Evolutionary conservation across 140 eudicot species (phyloP).

Genomic region (Anethum foeniculum): DNA sequence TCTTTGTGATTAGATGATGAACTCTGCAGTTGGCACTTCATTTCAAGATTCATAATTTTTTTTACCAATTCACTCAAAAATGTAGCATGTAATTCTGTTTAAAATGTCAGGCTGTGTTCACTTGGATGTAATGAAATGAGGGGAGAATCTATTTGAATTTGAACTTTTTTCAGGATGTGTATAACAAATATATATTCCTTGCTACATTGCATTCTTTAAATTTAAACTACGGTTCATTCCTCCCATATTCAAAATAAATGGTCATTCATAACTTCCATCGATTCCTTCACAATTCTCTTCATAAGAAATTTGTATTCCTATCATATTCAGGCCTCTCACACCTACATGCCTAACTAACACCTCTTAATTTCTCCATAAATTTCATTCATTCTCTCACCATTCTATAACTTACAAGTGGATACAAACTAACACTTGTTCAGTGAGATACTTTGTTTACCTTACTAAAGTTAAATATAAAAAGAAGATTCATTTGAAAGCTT

Average conservation of each 20-base stretch:
- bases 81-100: background rate
- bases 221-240: background rate
- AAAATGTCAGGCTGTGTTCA: background rate
- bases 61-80: background rate
- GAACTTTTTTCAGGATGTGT: background rate
- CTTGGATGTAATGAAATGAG: background rate
- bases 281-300: background rate
- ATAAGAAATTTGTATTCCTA: background rate
- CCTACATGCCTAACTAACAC: background rate
- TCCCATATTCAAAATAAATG: background rate
- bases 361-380: background rate
- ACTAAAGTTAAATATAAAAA: background rate
- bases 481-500: background rate
- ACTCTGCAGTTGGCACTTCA: background rate
- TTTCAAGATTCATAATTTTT: background rate
- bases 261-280: background rate
- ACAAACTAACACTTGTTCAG: background rate
- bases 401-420: background rate
- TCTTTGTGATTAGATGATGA: background rate
- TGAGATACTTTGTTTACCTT: background rate
- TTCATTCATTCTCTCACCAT: background rate
- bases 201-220: background rate
- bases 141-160: background rate
- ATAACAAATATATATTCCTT: background rate
- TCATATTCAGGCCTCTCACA: background rate